Percentiles rank a stretch among this genome's conserved stretches.
phyloP scores from a whole-genome alignment of 2,329 filamentous ascomycete genomes.

The Venturia effusa region DNA sequence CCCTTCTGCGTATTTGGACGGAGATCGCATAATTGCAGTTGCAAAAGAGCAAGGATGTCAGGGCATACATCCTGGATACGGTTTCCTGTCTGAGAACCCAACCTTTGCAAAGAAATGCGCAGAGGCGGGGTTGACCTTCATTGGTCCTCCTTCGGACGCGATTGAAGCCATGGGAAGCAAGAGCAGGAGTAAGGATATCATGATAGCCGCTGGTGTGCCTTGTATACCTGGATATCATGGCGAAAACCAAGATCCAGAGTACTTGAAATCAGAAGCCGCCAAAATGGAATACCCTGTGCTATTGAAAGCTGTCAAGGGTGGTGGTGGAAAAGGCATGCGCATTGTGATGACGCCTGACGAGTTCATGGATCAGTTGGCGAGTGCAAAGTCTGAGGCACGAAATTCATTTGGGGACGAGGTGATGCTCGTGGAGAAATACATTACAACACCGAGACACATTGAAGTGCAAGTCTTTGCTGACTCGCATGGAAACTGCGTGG shows the following conservation, averaged over 20 bases:
- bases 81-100: slow-evolving; percentile 87
- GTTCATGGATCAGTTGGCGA: slow-evolving; percentile 50
- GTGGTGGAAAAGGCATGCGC: slow-evolving; percentile 59
- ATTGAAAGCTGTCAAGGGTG: slow-evolving; percentile 55
- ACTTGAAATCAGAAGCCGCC: slow-evolving; percentile 58
- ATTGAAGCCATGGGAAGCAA: slow-evolving; percentile 85
- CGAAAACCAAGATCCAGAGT: slow-evolving; percentile 57
- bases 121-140: slow-evolving; percentile 84
- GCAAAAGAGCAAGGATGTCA: slow-evolving; percentile 80
- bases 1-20: slow-evolving; percentile 82
- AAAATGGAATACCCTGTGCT: slow-evolving; percentile 57
- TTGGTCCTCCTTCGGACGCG: slow-evolving; percentile 74
- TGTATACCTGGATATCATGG: slow-evolving; percentile 97
- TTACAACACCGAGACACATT: slow-evolving; percentile 54
- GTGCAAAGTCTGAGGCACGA: slow-evolving; percentile 52
- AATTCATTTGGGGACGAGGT: slow-evolving; percentile 56
- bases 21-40: slow-evolving; percentile 79
- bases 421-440: slow-evolving; percentile 60
- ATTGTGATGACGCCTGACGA: slow-evolving; percentile 48
- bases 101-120: slow-evolving; percentile 80
- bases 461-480: slow-evolving; percentile 59
- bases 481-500: slow-evolving; percentile 53
- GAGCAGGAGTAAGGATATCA: slow-evolving; percentile 83
- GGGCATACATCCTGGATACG: slow-evolving; percentile 92
- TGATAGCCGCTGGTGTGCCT: slow-evolving; percentile 87